These are phyloP conservation scores for Vigna mungo DNA, from an alignment of 306 rosid species.

Conservation along the genomic window DNA sequence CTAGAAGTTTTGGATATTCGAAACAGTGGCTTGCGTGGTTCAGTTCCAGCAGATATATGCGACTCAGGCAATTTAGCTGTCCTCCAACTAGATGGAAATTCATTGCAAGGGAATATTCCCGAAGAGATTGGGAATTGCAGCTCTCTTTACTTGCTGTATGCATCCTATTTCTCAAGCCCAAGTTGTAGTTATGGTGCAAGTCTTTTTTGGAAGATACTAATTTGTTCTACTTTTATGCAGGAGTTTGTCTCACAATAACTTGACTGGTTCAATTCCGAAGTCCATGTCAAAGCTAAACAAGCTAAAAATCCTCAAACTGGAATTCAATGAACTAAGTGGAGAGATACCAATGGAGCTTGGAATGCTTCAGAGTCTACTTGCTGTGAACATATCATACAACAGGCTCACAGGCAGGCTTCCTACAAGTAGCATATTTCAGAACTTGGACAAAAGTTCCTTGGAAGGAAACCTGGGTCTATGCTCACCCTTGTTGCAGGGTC, in stretches of 20 bases:
- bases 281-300: conserved; percentile 72
- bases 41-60: conserved; percentile 74
- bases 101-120: conserved; percentile 72
- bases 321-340: conserved; percentile 81
- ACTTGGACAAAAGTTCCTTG: conserved; percentile 82
- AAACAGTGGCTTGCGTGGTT: conserved; percentile 62
- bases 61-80: conserved; percentile 77
- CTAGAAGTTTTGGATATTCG: conserved; percentile 75
- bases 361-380: conserved; percentile 76
- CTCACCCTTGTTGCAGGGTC: conserved; percentile 84
- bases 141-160: conserved; percentile 84
- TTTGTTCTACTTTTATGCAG: conserved; percentile 54
- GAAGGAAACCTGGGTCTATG: conserved; percentile 92
- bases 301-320: conserved; percentile 78
- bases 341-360: conserved; percentile 94
- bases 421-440: conserved; percentile 63
- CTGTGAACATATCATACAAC: conserved; percentile 85
- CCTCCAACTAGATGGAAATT: conserved; percentile 89
- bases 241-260: conserved; percentile 81
- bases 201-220: conserved; percentile 14
- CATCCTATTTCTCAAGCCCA: conserved; percentile 37
- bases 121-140: conserved; percentile 85
- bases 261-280: conserved; percentile 74
- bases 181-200: background rate
- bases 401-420: conserved; percentile 92